These are phyloP conservation scores for Beauveria bassiana DNA, from an alignment of 2,329 filamentous ascomycete species.

Conservation along the genomic window DNA sequence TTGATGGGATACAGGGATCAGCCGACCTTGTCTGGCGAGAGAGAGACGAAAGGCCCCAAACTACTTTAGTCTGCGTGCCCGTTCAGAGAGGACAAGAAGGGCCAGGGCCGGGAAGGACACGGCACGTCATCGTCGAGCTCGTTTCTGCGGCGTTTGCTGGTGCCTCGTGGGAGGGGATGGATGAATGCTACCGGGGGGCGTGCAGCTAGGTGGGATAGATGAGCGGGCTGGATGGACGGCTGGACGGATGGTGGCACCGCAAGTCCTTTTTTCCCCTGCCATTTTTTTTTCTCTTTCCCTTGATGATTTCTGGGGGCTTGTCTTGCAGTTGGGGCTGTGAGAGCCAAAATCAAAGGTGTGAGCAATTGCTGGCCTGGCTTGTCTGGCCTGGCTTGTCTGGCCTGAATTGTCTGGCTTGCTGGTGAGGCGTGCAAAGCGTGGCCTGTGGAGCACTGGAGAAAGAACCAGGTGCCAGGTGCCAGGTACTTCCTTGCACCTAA, in stretches of 20 bases:
- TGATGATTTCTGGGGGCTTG: background rate
- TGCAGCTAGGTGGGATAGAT: background rate
- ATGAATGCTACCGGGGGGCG: background rate
- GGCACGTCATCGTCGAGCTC: background rate
- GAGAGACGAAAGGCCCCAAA: background rate
- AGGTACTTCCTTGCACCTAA: background rate
- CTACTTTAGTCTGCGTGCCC: background rate
- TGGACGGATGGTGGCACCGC: background rate
- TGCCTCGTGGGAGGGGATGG: background rate
- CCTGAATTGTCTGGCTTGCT: background rate
- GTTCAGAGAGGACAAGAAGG: background rate
- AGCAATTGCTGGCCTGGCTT: background rate
- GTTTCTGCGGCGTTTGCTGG: background rate
- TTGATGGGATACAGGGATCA: slow-evolving; percentile 7
- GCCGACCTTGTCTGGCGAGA: background rate
- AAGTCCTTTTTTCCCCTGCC: background rate
- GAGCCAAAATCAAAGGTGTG: too few relatives aligned
- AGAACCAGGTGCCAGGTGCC: background rate
- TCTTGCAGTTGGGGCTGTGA: too few relatives aligned
- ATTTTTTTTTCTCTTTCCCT: background rate
- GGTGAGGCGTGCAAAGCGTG: background rate
- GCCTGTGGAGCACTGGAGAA: background rate
- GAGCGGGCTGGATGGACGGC: slow-evolving; percentile 2
- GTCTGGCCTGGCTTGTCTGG: background rate
- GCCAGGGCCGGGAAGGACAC: background rate